Evolutionary conservation across 1,284 basidiomycete species (phyloP), one percentile per base, ranked within the genome.

Genomic region (Apiotrichum mycotoxinovorans): DNA sequence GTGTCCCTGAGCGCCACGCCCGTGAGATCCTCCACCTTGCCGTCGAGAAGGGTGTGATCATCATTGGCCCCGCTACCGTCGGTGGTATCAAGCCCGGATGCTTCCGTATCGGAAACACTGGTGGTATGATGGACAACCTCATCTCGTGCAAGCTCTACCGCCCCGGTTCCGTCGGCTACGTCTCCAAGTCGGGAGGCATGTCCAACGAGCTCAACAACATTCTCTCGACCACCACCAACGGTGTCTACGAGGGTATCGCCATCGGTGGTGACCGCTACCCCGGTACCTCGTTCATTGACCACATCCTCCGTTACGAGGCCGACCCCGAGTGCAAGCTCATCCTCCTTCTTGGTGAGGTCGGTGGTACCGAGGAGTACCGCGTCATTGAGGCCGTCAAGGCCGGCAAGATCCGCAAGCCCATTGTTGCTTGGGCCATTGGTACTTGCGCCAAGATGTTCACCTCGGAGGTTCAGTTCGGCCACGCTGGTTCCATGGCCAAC

Each of bases 61-160:
- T 98, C 81, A 93, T 98, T 65, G 95, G 96, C 50, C 95, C 96
- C 58, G 96, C 95, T 49, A 98, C 96, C 30, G 95, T 98, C 60
- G 95, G 95, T 81, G 96, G 96, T 71, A 97, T 98, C 84, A 98
- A 98, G 83, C 94, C 95, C 61, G 96, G 96, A 54, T 98, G 95
- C 83, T 98, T 98, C 89, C 86, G 94, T 78, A 98, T 98, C 73
- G 95, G 95, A 70, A 98, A 98, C 85, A 95, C 91, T 64, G 95
- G 95, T 83, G 94, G 89, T 76, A 98, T 98, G 95, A 98, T 98
- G 93, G 96, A 98, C 83, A 98, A 98, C 83, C 95, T 98, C 80
- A 93, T 98, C 71, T 82, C 94, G 17, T 97, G 93, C 65, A 98
- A 98, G 84, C 89, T 98, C 64, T 98, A 98, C 86, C 91, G 94